A percentile compares a stretch with the other conserved stretches of the same genome.
Conservation (phyloP, 805 yeast species). For the Teunomyces lycoperdinae region DNA sequence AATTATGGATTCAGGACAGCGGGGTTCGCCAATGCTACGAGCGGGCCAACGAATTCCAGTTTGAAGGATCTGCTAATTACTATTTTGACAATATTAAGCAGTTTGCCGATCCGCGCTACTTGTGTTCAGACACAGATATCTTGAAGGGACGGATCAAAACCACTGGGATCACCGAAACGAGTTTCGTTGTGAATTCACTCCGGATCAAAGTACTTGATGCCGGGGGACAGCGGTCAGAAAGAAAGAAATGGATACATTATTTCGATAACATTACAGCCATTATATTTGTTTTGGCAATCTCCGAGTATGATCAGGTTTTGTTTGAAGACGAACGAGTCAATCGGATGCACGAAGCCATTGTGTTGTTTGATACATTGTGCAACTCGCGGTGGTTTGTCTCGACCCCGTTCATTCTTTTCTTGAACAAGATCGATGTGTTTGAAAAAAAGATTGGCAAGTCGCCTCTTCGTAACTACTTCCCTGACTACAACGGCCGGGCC, state of each 20-base stretch:
- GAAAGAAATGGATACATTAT: slow-evolving; percentile 93
- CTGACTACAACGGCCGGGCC: slow-evolving; percentile 67
- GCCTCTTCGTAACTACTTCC: slow-evolving; percentile 71
- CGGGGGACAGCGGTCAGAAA: slow-evolving; percentile 91
- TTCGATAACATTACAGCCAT: slow-evolving; percentile 89
- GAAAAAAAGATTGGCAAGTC: slow-evolving; percentile 63
- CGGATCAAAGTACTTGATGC: slow-evolving; percentile 85
- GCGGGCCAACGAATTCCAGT: slow-evolving; percentile 73
- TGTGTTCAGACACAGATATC: slow-evolving; percentile 79
- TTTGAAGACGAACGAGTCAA: slow-evolving; percentile 89
- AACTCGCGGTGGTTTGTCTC: slow-evolving; percentile 81
- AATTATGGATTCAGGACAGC: slow-evolving; percentile 66
- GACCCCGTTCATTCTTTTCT: slow-evolving; percentile 85
- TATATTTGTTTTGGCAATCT: slow-evolving; percentile 81
- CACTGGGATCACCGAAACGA: slow-evolving; percentile 90
- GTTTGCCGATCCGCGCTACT: slow-evolving; percentile 61
- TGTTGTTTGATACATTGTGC: slow-evolving; percentile 77
- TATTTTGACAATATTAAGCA: slow-evolving; percentile 72
- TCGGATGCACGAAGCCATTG: slow-evolving; percentile 86
- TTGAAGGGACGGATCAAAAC: slow-evolving; percentile 90
- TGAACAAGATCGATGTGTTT: slow-evolving; percentile 85
- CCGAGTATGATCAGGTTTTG: slow-evolving; percentile 88
- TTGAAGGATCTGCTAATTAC: slow-evolving; percentile 79
- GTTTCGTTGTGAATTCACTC: slow-evolving; percentile 61
- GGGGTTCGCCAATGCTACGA: slow-evolving; percentile 62